These are phyloP conservation scores for Exserohilum rostratum DNA, from an alignment of 2,329 filamentous ascomycete genomes.

Conservation along the genomic window DNA sequence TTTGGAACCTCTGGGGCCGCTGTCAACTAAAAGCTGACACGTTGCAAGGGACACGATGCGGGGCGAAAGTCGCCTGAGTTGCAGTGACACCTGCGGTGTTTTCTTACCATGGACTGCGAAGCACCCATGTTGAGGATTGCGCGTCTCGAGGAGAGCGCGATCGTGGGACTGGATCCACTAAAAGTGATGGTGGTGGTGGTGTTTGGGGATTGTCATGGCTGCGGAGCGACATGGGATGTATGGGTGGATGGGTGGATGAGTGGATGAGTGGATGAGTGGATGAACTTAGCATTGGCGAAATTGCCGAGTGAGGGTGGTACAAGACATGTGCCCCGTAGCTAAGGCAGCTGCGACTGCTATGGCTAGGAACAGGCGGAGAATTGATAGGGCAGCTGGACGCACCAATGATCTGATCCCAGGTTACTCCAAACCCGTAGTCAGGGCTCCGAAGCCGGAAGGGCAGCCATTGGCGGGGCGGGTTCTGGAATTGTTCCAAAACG, in stretches of 20 bases:
- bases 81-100: not conserved
- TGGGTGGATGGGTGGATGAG: too few species aligned
- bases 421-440: conserved; percentile 34
- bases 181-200: not conserved
- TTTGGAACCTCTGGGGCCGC: not conserved
- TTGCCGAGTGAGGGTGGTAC: not conserved
- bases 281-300: too few species aligned
- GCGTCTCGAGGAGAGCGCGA: not conserved
- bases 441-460: conserved; percentile 37
- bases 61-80: not conserved
- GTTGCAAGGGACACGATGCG: not conserved
- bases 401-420: conserved; percentile 16
- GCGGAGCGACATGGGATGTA: not conserved
- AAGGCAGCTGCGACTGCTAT: not conserved
- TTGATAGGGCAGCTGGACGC: conserved; percentile 22
- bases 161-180: not conserved
- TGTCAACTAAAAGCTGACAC: conserved; percentile 1
- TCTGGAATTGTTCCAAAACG: conserved; percentile 19
- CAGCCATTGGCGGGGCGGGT: conserved; percentile 27
- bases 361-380: too few species aligned
- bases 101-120: not conserved
- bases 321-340: not conserved
- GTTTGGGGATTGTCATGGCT: not conserved
- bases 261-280: too few species aligned
- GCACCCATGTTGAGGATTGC: not conserved